Percentiles rank a stretch among this genome's conserved stretches.
Conservation (phyloP, 176 grass and related monocot species). For the barley (Hordeum vulgare) region MorexV3_pseudomolecules_assembly NC_058519.1:385917117-385917616, state of each 20-base stretch:
- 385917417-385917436: constrained; percentile 20
- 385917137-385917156: constrained; percentile 50
- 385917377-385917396: constrained; percentile 45
- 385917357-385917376: neutral
- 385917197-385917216: constrained; percentile 45
- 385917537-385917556: constrained; percentile 53
- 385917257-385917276: constrained; percentile 15
- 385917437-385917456: constrained; percentile 39
- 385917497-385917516: constrained; percentile 39
- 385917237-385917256: constrained; percentile 45
- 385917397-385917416: constrained; percentile 40
- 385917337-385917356: neutral
- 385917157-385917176: neutral
- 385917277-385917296: neutral
- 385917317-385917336: neutral
- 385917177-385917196: constrained; percentile 44
- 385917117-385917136: neutral
- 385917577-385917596: constrained; percentile 29
- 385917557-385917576: constrained; percentile 54
- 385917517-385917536: constrained; percentile 61
- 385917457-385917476: constrained; percentile 21
- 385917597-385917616: constrained; percentile 7
- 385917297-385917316: neutral
- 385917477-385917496: constrained; percentile 12
- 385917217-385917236: constrained; percentile 72